Evolutionary conservation across 371 early-diverging fungal genomes (phyloP), one percentile per base, ranked within the genome.

Genomic region (Mortierella sp.): DNA sequence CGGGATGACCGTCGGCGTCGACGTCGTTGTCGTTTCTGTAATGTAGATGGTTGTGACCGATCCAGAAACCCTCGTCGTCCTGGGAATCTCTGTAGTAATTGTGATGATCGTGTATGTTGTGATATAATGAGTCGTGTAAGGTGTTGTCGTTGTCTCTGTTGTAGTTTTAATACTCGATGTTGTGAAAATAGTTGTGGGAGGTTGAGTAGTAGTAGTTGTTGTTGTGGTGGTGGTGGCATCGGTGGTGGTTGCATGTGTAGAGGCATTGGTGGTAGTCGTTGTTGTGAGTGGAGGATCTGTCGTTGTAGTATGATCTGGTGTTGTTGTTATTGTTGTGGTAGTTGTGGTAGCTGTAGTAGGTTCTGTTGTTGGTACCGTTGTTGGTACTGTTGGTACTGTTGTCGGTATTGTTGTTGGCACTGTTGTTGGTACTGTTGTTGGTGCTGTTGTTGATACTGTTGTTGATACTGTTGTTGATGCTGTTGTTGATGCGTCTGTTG

Each of bases 121-220:
- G 33, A 79, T 58, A 45, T 64, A 79, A 1, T 43, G 80, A 13
- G 80, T 79, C 16, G 74, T 79, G 65, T 70, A 79, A 4, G 80
- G 74, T 13, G 78, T 63, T n/a, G 53, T 72, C 6, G 65, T 72
- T 10, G 61, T 64, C 28, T 28, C 2, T 21, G 57, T 43, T 4
- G 59, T 47, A 9, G 43, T 9, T 6, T 28, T 28, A 28, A 24
- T 38, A 57, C 48, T n/a, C 0, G 22, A 15, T 15, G 69, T n/a
- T 4, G 60, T 24, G 28, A 28, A 28, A 28, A 28, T 28, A 16
- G 15, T 50, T 52, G 41, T 58, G 41, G 50, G 19, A 3, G 65
- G 38, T 6, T 47, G 41, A 16, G 47, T 40, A 10, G 52, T 43
- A 45, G 50, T 63, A 16, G 47, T 40, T 10, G 52, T 43, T 36